phyloP scores from a whole-genome alignment of 768 basidiomycete species.

The Pholiota microspora region DNA sequence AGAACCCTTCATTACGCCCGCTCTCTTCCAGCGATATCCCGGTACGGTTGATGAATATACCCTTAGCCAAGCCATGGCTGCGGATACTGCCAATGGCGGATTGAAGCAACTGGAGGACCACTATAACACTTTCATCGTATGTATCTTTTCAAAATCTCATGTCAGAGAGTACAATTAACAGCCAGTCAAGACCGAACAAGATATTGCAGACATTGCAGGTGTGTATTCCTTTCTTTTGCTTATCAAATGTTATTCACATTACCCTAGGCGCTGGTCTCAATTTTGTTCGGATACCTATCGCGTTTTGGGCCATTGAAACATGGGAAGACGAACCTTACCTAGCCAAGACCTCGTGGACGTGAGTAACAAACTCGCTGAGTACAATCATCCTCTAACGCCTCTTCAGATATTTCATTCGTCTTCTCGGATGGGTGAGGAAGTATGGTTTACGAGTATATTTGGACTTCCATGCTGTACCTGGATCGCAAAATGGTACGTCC shows the following conservation, averaged over 20 bases:
- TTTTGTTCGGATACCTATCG: constrained; percentile 78
- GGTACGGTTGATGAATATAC: constrained; percentile 64
- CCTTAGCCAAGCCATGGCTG: constrained; percentile 62
- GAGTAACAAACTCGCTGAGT: constrained; percentile 17
- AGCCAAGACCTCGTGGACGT: constrained; percentile 73
- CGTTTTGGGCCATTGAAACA: constrained; percentile 85
- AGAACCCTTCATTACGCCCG: constrained; percentile 75
- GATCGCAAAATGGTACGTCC: constrained; percentile 68
- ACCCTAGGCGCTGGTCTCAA: constrained; percentile 68
- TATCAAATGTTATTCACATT: neutral
- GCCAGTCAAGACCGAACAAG: constrained; percentile 72
- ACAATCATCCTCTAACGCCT: neutral
- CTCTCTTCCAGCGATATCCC: constrained; percentile 58
- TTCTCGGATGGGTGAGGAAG: constrained; percentile 82
- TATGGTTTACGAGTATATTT: constrained; percentile 85
- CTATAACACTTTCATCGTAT: constrained; percentile 78
- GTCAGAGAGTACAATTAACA: neutral
- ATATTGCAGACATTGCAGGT: constrained; percentile 82
- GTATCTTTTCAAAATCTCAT: constrained; percentile 23
- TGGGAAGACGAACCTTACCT: constrained; percentile 77
- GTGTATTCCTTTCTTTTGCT: neutral
- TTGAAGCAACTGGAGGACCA: constrained; percentile 66
- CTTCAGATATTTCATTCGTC: constrained; percentile 63
- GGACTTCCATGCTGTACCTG: constrained; percentile 79
- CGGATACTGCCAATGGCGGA: constrained; percentile 55